Base-by-base conservation (phyloP, 306 rosid genomes). In the Fagus crenata region DNA sequence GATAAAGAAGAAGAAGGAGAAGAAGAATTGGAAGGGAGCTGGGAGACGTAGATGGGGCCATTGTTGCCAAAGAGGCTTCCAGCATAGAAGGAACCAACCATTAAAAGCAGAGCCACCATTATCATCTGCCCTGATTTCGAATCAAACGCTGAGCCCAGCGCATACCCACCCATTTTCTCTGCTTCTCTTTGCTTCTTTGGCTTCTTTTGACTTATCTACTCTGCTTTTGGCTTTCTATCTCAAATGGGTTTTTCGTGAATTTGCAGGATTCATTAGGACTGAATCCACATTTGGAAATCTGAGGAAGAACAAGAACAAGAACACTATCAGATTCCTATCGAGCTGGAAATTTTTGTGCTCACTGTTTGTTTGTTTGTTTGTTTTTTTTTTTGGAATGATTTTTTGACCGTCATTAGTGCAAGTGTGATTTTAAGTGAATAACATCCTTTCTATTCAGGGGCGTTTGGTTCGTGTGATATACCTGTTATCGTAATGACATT, bases 31-130 rank as follows among this genome's bases (percentile, higher is more conserved):
- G 86, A 77, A 55, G 72, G 56, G 40, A 78, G 78, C 64, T 89
- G 90, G 65, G 98, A 86, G 46, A 80, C 86, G 69, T 82, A 89
- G 85, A 92, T 81, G 73, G 98, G 89, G 58, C 83, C 86, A 71
- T 86, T 85, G 82, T 88, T 83, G 63, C 90, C 87, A 32, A 87
- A 86, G 72, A 92, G 89, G 64, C 87, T 90, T 35, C 98, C 97
- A 11, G 35, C 72, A 54, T 87, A 92, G 79, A 94, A 93, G 4
- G 94, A 87, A 7, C 88, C 93, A 72, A 80, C 80, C 96, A 94
- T 90, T 8, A 89, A 69, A 3, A 94, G 79, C 75, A 94, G 53
- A 71, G 79, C 28, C 28, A 22, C 28, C 28, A 22, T 22, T 22
- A 22, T 22, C 28, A 22, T 22, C 28, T 22, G 28, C 28, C 28